phyloP scores from a whole-genome alignment of 179 eudicot species.

The Spergularia azorica region DNA sequence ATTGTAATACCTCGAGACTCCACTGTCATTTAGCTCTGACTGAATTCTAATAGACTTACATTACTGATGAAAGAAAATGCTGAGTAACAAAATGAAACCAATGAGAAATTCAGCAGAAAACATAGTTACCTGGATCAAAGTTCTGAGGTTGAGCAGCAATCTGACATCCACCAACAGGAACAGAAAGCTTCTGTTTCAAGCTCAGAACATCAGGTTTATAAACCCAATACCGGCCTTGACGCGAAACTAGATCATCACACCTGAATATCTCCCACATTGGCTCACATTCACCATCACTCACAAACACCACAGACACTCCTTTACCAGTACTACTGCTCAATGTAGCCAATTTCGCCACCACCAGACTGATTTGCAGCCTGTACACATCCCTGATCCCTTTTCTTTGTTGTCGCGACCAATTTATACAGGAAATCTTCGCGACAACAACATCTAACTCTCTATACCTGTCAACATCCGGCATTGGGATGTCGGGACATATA shows the following conservation, averaged over 20 bases:
- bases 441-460: constrained; percentile 1
- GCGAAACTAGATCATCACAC: constrained; percentile 19
- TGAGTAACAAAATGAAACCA: no score
- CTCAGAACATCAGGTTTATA: constrained; percentile 2
- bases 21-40: no score
- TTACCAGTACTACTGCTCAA: constrained; percentile 1
- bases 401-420: background rate
- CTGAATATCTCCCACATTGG: constrained; percentile 22
- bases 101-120: no score
- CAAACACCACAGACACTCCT: constrained; percentile 17
- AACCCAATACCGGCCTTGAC: background rate
- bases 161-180: constrained; percentile 16
- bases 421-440: constrained; percentile 9
- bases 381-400: constrained; percentile 15
- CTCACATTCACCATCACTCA: constrained; percentile 14
- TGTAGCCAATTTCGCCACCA: background rate
- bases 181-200: constrained; percentile 3
- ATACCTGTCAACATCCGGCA: constrained; percentile 3
- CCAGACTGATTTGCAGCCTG: constrained; percentile 14
- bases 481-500: constrained; percentile 12
- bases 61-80: no score
- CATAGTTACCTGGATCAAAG: background rate
- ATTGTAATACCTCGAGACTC: no score
- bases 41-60: no score
- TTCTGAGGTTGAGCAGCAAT: background rate